Conservation (phyloP, 371 early-diverging fungal genomes). For the Rhizopus arrhizus region DNA sequence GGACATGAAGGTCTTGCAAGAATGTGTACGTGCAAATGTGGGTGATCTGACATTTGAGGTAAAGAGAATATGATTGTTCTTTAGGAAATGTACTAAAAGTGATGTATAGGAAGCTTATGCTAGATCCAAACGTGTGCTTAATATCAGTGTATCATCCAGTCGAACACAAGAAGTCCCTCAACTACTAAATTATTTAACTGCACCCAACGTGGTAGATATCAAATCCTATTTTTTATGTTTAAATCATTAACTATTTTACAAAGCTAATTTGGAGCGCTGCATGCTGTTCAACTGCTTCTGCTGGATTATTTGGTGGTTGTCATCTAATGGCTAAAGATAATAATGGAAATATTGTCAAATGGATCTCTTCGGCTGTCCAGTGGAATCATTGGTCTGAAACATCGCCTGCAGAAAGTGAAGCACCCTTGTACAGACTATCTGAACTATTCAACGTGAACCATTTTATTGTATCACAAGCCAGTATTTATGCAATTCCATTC, state of each 20-base stretch:
- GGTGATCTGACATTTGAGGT: conserved; percentile 75
- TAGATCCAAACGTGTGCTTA: conserved; percentile 65
- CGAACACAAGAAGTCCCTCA: conserved; percentile 73
- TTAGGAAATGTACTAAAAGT: not conserved
- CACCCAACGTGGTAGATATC: conserved; percentile 72
- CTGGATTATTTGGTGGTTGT: conserved; percentile 61
- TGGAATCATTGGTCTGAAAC: conserved; percentile 60
- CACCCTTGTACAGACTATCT: conserved; percentile 63
- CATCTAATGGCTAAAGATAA: conserved; percentile 72
- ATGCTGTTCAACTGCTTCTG: conserved; percentile 66
- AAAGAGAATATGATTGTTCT: conserved; percentile 7
- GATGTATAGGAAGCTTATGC: conserved; percentile 63
- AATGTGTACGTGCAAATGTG: conserved; percentile 68
- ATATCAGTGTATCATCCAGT: conserved; percentile 71
- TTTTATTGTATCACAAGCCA: conserved; percentile 77
- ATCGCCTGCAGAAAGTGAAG: conserved; percentile 60
- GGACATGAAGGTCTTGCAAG: conserved; percentile 70
- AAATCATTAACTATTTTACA: not conserved
- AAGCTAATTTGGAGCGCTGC: conserved; percentile 77
- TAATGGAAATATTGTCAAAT: conserved; percentile 63
- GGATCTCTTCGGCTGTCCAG: conserved; percentile 60
- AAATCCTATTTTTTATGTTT: not conserved
- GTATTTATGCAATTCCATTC: conserved; percentile 67
- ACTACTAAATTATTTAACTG: conserved; percentile 71
- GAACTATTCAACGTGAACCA: conserved; percentile 80